Evolutionary conservation across 2,329 filamentous ascomycete species (phyloP), one percentile per base, ranked within the genome.

Genomic region (Seiridium unicorne): DNA sequence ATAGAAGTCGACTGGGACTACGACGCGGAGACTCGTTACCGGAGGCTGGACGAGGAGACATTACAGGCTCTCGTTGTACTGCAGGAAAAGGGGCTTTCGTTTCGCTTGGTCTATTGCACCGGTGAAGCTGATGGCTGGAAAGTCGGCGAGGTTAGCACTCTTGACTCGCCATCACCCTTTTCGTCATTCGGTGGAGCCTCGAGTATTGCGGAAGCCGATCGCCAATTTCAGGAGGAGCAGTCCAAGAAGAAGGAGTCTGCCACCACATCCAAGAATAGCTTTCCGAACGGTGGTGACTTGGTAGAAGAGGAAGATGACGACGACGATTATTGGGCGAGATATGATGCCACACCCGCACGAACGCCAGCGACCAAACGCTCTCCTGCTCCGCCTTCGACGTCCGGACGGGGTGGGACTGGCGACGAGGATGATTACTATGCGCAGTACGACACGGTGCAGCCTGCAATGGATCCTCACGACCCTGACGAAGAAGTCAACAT

Each of bases 281-380:
- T 60, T 3, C 57, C 63, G 8, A 61, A 61, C 36, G 35, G 32
- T 26, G 44, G 31, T 36, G 44, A 56, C 13, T 46, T 48, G 8
- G 58, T 65, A 5, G 70, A 74, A 0, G 76, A 81, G 1, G 84
- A 88, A 0, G 86, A 87, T 0, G 88, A 90, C 31, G 89, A 92
- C 62, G 89, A 91, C 64, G 88, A 88, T 66, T 94, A 94, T 73
- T 94, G 91, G 91, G 89, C 86, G 38, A 84, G 86, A 62, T 93
- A 94, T 72, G 90, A 92, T 71, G 84, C 84, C 34, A 91, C 89
- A 3, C 89, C 90, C 11, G 61, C 83, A 2, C 80, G 82, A 49
- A 90, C 88, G 8, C 88, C 88, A 1, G 86, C 82, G 5, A 74
- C 79, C 31, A 86, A 88, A 68, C 80, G 78, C 32, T 89, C 88